Conservation (phyloP, 2,329 filamentous ascomycete genomes). For the Zalaria obscura region DNA sequence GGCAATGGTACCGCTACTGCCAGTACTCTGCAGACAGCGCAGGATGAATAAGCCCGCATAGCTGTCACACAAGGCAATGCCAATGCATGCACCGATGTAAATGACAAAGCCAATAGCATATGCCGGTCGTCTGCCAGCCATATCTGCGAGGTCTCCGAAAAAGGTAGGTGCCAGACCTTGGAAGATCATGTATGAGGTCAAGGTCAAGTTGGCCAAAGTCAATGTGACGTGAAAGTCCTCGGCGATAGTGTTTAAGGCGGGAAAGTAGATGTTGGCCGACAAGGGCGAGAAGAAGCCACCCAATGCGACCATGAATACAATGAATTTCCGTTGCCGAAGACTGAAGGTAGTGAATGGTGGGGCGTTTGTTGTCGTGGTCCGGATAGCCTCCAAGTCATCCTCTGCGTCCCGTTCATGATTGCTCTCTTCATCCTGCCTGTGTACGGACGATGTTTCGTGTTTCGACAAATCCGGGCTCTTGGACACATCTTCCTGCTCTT, state of each 20-base stretch:
- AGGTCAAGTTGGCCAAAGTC: conserved; percentile 7
- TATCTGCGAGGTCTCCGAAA: conserved; percentile 37
- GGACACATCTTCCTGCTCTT: not conserved
- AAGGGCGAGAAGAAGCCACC: conserved; percentile 40
- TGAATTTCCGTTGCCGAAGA: conserved; percentile 26
- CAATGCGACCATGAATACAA: conserved; percentile 34
- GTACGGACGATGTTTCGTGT: too few species aligned
- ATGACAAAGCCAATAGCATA: conserved; percentile 32
- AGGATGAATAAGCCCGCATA: conserved; percentile 23
- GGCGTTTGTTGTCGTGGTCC: conserved; percentile 1
- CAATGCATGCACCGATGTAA: conserved; percentile 28
- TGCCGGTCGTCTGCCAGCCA: conserved; percentile 34
- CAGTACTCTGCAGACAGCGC: conserved; percentile 25
- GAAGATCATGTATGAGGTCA: conserved; percentile 14
- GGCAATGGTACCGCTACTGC: conserved; percentile 25
- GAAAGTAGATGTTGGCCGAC: conserved; percentile 35
- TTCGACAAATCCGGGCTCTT: too few species aligned
- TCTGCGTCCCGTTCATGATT: not conserved
- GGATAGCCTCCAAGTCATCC: not conserved
- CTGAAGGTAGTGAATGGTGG: conserved; percentile 23
- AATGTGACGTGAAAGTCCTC: conserved; percentile 6
- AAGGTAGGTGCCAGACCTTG: conserved; percentile 40
- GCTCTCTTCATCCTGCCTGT: too few species aligned
- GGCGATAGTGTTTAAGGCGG: conserved; percentile 6
- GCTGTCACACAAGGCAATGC: conserved; percentile 23